Base-by-base conservation (phyloP, 306 rosid genomes). In the Cicer yamashitae region DNA sequence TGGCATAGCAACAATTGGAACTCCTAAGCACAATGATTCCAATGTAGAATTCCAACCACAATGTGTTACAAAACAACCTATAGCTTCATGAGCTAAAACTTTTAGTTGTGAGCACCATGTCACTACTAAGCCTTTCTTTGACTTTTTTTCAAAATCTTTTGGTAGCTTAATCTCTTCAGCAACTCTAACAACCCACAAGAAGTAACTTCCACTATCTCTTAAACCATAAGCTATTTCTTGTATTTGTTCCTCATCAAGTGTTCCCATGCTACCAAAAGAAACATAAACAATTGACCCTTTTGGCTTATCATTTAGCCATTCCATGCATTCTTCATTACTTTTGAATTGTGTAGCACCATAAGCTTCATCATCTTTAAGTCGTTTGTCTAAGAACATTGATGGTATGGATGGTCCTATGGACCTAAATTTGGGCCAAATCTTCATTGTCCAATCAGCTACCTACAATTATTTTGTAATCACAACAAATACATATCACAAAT, bases 21-120 rank as follows among this genome's bases (percentile, higher is more conserved):
- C 78, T 4, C 83, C 79, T 12, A 79, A 50, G 60, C 74, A 15
- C 34, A 73, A 7, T 14, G 78, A 11, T 79, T 79, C 83, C 10
- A 78, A 78, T 14, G 81, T 67, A 0, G 74, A 77, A 5, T 77
- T 77, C 81, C 75, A 77, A 0, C 81, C 81, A 77, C 81, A 76
- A 53, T 76, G 80, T 54, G 80, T 53, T 10, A 76, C 74, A 66
- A 66, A 65, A 2, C 79, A 64, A 3, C 73, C 73, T 1, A 64
- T 48, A 53, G 74, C 47, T 5, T 76, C 74, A 66, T 76, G 80
- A 0, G 74, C 80, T 54, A 66, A 47, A 53, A 76, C 80, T 54
- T 76, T 66, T 25, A 76, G 1, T 1, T 76, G 80, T 0, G 74
- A n/a, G 38, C 80, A 76, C 80, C 80, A 76, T 65, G 67, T 53